phyloP scores from a whole-genome alignment of 345 rosid species.

The Odontarrhena argentea region DNA sequence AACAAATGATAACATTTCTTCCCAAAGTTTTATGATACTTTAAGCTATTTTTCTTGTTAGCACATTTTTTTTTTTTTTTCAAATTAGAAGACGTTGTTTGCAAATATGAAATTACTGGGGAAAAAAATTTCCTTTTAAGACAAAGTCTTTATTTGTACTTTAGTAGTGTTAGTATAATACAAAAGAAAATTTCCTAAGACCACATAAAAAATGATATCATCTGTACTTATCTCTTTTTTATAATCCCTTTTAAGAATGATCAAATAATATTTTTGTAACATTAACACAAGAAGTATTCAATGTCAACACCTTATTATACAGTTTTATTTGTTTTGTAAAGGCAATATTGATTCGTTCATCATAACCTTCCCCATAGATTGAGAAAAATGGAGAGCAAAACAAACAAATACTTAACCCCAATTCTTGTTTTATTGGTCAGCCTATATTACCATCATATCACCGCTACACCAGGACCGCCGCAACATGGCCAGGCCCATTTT shows the following conservation, averaged over 20 bases:
- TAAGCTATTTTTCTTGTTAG: background rate
- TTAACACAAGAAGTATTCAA: slow-evolving; percentile 28
- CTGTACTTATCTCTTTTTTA: slow-evolving; percentile 12
- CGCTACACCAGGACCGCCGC: background rate
- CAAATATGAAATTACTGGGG: background rate
- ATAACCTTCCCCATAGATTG: slow-evolving; percentile 3
- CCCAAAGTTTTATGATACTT: background rate
- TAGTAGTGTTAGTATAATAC: background rate
- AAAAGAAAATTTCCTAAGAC: slow-evolving; percentile 10
- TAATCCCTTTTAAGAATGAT: slow-evolving; percentile 14
- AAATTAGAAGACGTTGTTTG: background rate
- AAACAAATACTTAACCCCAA: slow-evolving; percentile 11
- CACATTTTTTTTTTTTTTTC: background rate
- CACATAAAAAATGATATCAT: slow-evolving; percentile 8
- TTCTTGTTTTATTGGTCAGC: slow-evolving; percentile 19
- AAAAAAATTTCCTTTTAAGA: background rate
- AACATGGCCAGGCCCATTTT: slow-evolving; percentile 16
- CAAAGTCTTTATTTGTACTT: background rate
- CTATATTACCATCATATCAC: background rate
- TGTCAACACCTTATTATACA: slow-evolving; percentile 25
- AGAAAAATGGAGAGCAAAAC: slow-evolving; percentile 26
- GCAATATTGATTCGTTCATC: slow-evolving; percentile 17
- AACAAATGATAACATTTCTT: background rate
- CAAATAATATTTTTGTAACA: slow-evolving; percentile 21
- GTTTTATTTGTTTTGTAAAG: slow-evolving; percentile 8